Base-by-base conservation (phyloP, 2,329 filamentous ascomycete species). In the Penicillium brasilianum region DNA sequence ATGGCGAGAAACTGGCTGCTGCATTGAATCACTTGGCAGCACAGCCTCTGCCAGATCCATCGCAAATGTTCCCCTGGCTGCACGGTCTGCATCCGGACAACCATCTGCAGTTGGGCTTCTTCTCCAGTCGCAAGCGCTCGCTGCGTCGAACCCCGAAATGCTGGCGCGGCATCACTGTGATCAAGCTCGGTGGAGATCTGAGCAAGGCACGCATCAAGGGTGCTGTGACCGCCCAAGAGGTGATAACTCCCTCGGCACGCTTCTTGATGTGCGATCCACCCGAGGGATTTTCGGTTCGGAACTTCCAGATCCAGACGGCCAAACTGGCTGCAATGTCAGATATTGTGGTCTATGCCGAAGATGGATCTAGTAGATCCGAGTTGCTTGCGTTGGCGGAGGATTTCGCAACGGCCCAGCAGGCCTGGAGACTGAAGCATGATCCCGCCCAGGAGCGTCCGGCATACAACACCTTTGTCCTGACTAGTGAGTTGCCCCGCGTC, bases 261-360 rank as follows among this genome's bases (percentile, higher is more conserved):
- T 99, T 72, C 80, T 93, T 62, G 91, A 63, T 96, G 46, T 85
- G 89, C 43, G 95, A 99, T 72, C 95, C 95, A 1, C 85, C 82
- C 58, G 91, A 96, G 66, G 95, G 95, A 9, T 98, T 98, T 74
- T 97, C 92, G 4, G 93, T 98, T 46, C 88, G 95, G 49, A 98
- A 98, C 76, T 99, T 99, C 73, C 94, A 98, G 70, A 98, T 98
- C 41, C 95, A 99, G 76, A 86, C 91, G 0, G 90, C 90, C 60
- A 99, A 99, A 76, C 82, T 91, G 66, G 93, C 93, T 57, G 87
- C 90, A 66, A 86, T 95, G 9, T 97, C 93, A 0, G 95, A 99
- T 74, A 92, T 99, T 65, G 85, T 99, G 43, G 86, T 99, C 0
- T 99, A 99, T 73, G 92, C 92, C 13, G 90, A 94, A 57, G 86